Evolutionary conservation across 164 flowering plant genomes (phyloP).

Genomic region (Litsea cubeba): DNA sequence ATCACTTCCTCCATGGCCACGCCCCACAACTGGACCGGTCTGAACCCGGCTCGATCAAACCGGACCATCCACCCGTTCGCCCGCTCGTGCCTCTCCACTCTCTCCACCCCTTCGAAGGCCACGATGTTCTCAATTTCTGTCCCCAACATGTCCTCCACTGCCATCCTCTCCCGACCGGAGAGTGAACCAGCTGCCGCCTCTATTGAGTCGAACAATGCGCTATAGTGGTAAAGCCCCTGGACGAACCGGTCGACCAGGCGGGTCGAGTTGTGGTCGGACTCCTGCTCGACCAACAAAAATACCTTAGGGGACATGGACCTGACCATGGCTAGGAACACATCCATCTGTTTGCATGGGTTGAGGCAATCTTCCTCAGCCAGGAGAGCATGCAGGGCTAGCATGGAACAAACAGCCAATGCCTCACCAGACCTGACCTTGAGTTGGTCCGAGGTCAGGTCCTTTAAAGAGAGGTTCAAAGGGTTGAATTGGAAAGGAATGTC

Average conservation of each 20-base stretch:
- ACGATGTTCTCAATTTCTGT: constrained; percentile 37
- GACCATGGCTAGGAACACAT: constrained; percentile 22
- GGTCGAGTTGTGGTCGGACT: constrained; percentile 27
- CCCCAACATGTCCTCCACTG: constrained; percentile 37
- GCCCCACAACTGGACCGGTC: constrained; percentile 28
- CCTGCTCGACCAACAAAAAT: constrained; percentile 31
- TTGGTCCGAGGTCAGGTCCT: constrained; percentile 26
- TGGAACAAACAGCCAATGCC: constrained; percentile 32
- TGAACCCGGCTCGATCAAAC: constrained; percentile 29
- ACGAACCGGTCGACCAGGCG: constrained; percentile 26
- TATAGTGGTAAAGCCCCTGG: constrained; percentile 28
- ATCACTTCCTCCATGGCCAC: constrained; percentile 17
- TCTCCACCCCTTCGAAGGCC: constrained; percentile 38
- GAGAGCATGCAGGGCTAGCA: constrained; percentile 28
- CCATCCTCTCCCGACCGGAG: constrained; percentile 13
- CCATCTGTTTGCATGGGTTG: constrained; percentile 24
- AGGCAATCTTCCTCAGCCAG: constrained; percentile 34
- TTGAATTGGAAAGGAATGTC: constrained; percentile 35
- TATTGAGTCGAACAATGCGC: constrained; percentile 35
- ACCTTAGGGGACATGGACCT: constrained; percentile 30
- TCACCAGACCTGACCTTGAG: constrained; percentile 32
- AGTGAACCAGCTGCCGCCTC: constrained; percentile 12
- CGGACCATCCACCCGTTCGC: constrained; percentile 26
- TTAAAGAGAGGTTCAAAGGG: constrained; percentile 19
- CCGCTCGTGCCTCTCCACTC: constrained; percentile 35